Base-by-base conservation (phyloP, 2,329 filamentous ascomycete species). In the Boeremia lycopersici region DNA sequence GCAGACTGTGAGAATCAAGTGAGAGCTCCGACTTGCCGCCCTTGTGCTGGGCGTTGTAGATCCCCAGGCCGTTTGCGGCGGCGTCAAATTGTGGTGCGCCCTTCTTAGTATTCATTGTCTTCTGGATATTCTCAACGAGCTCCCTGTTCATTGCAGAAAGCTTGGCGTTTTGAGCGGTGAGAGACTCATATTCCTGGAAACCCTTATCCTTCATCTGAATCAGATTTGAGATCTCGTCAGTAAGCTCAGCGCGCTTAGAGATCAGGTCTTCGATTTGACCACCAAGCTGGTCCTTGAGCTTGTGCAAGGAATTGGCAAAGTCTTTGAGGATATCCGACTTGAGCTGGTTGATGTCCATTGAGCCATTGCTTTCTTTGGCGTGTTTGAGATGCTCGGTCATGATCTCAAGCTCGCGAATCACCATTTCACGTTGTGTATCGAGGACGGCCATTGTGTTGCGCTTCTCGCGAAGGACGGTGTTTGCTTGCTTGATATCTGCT, bases 91-190 rank as follows among this genome's bases (percentile, higher is more conserved):
- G 78, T 50, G 84, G 88, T 25, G 71, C 66, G 53, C 72, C 59
- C 55, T 76, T 73, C 48, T 78, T 77, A 40, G 87, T 88, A 78
- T 96, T 96, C 81, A 97, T 96, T 28, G 92, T 85, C 68, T 90
- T 91, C 74, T 98, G 93, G 56, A 98, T 96, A 71, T 93, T 91
- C 68, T 96, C 90, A 4, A 96, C 93, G 51, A 99, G 81, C 71
- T 96, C 91, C 67, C 96, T 96, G 78, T 99, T 98, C 81, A 98
- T 86, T 68, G 97, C 91, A 26, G 91, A 89, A 56, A 99, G 83
- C 77, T 98, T 93, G 0, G 90, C 89, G 72, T 99, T 99, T 81
- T 96, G 96, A 53, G 88, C 89, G 10, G 91, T 96, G 39, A 99
- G 81, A 69, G 96, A 91, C 78, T 98, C 95, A 70, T 97, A 98